A percentile compares a stretch with the other conserved stretches of the same genome.
phyloP scores from a whole-genome alignment of 1,284 basidiomycete species.

The Malassezia obtusa region DNA sequence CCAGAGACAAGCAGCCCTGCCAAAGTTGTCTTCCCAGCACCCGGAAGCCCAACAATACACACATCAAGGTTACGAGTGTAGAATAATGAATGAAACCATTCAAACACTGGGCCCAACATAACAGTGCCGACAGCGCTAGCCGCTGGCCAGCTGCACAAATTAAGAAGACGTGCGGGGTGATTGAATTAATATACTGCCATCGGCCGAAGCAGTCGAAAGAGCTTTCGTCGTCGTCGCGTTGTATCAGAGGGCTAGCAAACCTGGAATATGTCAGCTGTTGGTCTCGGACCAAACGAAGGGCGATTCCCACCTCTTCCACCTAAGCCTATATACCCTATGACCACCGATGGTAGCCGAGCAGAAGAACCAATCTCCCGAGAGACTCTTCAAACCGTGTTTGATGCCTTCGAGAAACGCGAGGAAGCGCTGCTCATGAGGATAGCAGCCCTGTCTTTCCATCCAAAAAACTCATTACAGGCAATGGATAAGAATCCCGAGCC shows the following conservation, averaged over 20 bases:
- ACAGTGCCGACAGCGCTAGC: too few relatives aligned
- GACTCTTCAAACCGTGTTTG: neutral
- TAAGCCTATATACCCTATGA: too few relatives aligned
- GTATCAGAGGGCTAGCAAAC: too few relatives aligned
- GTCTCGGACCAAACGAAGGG: neutral
- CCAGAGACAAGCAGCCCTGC: slow-evolving; percentile 80
- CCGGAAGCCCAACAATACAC: slow-evolving; percentile 84
- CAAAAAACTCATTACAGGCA: neutral
- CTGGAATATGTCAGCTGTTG: neutral
- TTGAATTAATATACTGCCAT: neutral
- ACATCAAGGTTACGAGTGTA: slow-evolving; percentile 86
- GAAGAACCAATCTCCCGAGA: neutral
- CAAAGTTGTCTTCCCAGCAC: slow-evolving; percentile 83
- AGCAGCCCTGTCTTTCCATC: slow-evolving; percentile 5
- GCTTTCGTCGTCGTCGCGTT: too few relatives aligned
- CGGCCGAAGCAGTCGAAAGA: neutral
- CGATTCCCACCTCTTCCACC: neutral
- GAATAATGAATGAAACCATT: slow-evolving; percentile 54
- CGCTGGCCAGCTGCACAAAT: too few relatives aligned
- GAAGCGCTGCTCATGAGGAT: slow-evolving; percentile 8
- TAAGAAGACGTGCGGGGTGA: neutral
- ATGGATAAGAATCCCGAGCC: neutral
- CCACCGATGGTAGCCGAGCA: neutral
- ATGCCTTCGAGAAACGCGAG: slow-evolving; percentile 10
- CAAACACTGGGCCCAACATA: too few relatives aligned